Percentiles rank a stretch among this genome's conserved stretches.
Evolutionary conservation across 2,329 filamentous ascomycete species (phyloP).

Genomic region (Scedosporium boydii): DNA sequence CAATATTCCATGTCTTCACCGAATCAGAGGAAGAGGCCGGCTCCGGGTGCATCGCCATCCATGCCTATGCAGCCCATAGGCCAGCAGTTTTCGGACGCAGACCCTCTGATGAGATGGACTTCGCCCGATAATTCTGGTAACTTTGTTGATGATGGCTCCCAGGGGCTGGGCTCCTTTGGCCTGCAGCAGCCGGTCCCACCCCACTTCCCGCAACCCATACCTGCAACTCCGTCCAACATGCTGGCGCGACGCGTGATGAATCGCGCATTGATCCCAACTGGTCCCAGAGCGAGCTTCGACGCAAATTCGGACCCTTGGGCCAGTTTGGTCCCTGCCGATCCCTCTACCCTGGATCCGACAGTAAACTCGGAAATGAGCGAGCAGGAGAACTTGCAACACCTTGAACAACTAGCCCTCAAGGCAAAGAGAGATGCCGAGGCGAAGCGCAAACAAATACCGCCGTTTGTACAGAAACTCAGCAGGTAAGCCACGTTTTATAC

Average conservation of each 20-base stretch:
- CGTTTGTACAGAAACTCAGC: constrained; percentile 95
- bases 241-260: constrained; percentile 44
- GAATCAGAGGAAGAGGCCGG: constrained; percentile 60
- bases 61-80: constrained; percentile 37
- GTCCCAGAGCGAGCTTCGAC: constrained; percentile 26
- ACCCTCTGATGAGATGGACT: not conserved
- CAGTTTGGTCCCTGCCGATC: constrained; percentile 20
- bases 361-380: constrained; percentile 23
- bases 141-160: constrained; percentile 2
- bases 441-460: constrained; percentile 91
- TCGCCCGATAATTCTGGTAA: not conserved
- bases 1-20: constrained; percentile 32
- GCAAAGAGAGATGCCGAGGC: constrained; percentile 82
- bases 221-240: constrained; percentile 32
- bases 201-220: constrained; percentile 4
- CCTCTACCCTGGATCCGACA: constrained; percentile 5
- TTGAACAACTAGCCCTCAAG: constrained; percentile 69
- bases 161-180: not conserved
- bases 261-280: constrained; percentile 37
- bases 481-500: constrained; percentile 50
- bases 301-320: constrained; percentile 29
- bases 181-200: not conserved
- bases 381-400: constrained; percentile 64
- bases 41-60: constrained; percentile 60
- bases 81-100: not conserved